Base-by-base conservation (phyloP, 2,329 filamentous ascomycete species). In the Ophiosphaerella narmari region DNA sequence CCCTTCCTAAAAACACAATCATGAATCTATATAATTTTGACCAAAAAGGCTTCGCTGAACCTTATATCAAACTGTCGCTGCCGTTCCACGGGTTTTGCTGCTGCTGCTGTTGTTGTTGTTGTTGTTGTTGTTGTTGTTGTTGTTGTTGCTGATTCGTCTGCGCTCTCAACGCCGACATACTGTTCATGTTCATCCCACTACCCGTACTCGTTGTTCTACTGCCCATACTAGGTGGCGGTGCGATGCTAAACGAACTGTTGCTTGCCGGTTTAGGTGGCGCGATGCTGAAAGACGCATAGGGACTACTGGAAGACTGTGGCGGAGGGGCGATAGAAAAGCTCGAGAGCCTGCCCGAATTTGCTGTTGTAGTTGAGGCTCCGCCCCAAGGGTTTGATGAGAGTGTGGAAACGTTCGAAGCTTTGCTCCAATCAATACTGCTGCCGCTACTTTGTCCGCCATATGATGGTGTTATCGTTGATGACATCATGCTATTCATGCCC, bases 271-370 rank as follows among this genome's bases (percentile, higher is more conserved):
- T 66, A 13, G 74, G 71, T n/a, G 73, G 73, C n/a, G 71, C 66
- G 35, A 75, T 74, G 33, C 65, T 66, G 40, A 74, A 73, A 1
- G 65, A 57, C 12, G 72, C 69, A 32, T 70, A 74, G 4, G 68
- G 66, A 42, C 58, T 66, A 14, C 57, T 60, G 23, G 68, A 57
- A n/a, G 36, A 34, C 31, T 55, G 47, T 23, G 49, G 59, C 14
- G 52, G 81, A 67, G 13, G 79, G 73, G 82, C 82, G 83, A 71
- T 83, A 78, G 48, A 84, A 52, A 72, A 74, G 13, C 78, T 76
- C 0, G 77, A 72, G 5, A 66, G 52, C 4, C 52, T 50, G 43
- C 52, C 57, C 37, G 64, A 34, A 33, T 46, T 51, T 24, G 39
- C 50, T 37, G 48, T 52, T 11, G 47, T 55, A 21, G 51, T 60